These are phyloP conservation scores for Tolypocladium inflatum DNA, from an alignment of 2,329 filamentous ascomycete species.

Conservation along the genomic window DNA sequence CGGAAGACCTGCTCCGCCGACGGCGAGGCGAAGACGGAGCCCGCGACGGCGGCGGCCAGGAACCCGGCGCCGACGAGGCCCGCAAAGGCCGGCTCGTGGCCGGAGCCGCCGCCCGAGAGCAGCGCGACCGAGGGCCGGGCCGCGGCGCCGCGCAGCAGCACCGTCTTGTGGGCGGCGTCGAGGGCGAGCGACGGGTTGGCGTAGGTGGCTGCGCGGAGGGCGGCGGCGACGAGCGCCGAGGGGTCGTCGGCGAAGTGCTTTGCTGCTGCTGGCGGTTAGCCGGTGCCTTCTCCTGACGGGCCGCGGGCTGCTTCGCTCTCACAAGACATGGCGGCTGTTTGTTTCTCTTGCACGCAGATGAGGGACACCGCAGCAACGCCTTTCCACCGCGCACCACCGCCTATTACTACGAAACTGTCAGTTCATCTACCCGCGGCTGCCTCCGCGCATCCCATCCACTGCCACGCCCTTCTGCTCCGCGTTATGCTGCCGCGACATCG, in stretches of 20 bases:
- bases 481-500: not conserved
- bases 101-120: conserved; percentile 52
- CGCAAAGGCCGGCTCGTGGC: conserved; percentile 64
- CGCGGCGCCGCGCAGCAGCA: conserved; percentile 10
- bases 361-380: not conserved
- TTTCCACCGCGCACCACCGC: conserved; percentile 10
- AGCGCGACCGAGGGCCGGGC: conserved; percentile 21
- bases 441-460: too few relatives aligned
- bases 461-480: not conserved
- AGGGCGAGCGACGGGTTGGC: conserved; percentile 17
- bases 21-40: not conserved
- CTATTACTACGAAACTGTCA: not conserved
- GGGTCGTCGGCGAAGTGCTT: conserved; percentile 14
- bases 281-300: not conserved
- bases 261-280: conserved; percentile 2
- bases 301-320: not conserved
- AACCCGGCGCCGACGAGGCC: conserved; percentile 38
- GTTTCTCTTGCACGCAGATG: not conserved
- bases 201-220: conserved; percentile 15
- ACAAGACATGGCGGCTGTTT: not conserved
- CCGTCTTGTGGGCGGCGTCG: conserved; percentile 15
- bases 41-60: not conserved
- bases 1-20: not conserved
- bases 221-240: conserved; percentile 10
- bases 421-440: not conserved